Conservation (phyloP, 306 rosid genomes). For the Prunus mume region DNA sequence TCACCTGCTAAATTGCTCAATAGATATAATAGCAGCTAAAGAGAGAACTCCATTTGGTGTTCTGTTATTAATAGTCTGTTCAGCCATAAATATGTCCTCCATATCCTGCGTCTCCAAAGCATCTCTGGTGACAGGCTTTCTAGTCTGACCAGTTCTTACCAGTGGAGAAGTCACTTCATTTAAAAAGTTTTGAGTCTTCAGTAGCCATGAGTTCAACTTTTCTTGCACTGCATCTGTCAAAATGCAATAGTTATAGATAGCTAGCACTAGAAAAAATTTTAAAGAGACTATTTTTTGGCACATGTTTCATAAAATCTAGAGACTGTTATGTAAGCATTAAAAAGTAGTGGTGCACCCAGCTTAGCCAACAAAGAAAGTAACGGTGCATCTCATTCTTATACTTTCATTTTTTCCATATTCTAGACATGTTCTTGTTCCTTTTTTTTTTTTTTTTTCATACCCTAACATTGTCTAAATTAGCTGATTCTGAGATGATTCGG, state of each 20-base stretch:
- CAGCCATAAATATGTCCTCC: constrained; percentile 72
- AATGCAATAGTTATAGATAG: constrained; percentile 1
- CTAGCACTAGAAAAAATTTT: constrained; percentile 4
- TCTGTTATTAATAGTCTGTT: constrained; percentile 66
- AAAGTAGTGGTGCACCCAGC: background rate
- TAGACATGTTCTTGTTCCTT: background rate
- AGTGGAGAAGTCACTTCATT: constrained; percentile 78
- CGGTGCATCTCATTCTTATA: background rate
- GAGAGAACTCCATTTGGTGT: constrained; percentile 76
- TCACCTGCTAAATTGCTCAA: constrained; percentile 99
- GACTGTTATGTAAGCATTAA: background rate
- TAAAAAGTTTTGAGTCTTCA: constrained; percentile 74
- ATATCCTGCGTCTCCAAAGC: constrained; percentile 43
- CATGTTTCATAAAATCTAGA: background rate
- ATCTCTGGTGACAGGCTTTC: constrained; percentile 45
- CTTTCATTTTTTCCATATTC: background rate
- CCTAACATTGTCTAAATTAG: background rate
- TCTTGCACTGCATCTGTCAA: constrained; percentile 68
- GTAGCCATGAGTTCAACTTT: constrained; percentile 56
- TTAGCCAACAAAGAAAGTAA: background rate
- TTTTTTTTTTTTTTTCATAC: background rate
- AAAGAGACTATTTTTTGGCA: background rate
- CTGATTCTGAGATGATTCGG: background rate
- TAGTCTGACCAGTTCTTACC: constrained; percentile 54
- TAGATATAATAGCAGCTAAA: constrained; percentile 70